phyloP scores from a whole-genome alignment of 352 stramenopile genomes.

The Pythium grandisporangium region DNA sequence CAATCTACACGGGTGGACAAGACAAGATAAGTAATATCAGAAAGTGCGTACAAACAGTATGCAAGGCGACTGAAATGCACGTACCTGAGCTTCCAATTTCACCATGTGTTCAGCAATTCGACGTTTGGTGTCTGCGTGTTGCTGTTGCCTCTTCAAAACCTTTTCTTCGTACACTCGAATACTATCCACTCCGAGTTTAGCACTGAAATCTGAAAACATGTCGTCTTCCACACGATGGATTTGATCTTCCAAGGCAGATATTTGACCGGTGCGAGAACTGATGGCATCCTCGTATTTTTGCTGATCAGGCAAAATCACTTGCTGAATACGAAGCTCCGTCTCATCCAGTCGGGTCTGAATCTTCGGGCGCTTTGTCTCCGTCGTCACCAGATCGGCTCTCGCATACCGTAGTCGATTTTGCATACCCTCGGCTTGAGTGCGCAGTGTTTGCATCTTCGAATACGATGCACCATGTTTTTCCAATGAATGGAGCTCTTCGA shows the following conservation, averaged over 20 bases:
- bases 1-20: conserved; percentile 28
- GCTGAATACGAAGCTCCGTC: conserved; percentile 32
- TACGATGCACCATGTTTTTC: conserved; percentile 68
- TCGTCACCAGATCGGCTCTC: conserved; percentile 66
- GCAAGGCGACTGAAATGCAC: neutral
- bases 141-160: conserved; percentile 79
- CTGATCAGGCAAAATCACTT: conserved; percentile 54
- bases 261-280: conserved; percentile 26
- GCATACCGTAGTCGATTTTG: conserved; percentile 65
- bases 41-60: neutral
- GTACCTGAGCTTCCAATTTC: conserved; percentile 78
- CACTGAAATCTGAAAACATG: conserved; percentile 81
- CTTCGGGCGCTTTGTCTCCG: conserved; percentile 58
- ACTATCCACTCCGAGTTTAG: conserved; percentile 62
- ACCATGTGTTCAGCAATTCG: conserved; percentile 71
- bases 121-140: conserved; percentile 55
- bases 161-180: conserved; percentile 92
- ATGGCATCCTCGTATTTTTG: conserved; percentile 45
- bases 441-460: conserved; percentile 48
- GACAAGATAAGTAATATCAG: neutral
- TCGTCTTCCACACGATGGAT: conserved; percentile 76
- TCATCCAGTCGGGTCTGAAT: conserved; percentile 52
- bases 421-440: conserved; percentile 61
- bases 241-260: conserved; percentile 38
- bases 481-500: conserved; percentile 49